Conservation (phyloP, 768 basidiomycete species). For the Termitomyces sp. region DNA sequence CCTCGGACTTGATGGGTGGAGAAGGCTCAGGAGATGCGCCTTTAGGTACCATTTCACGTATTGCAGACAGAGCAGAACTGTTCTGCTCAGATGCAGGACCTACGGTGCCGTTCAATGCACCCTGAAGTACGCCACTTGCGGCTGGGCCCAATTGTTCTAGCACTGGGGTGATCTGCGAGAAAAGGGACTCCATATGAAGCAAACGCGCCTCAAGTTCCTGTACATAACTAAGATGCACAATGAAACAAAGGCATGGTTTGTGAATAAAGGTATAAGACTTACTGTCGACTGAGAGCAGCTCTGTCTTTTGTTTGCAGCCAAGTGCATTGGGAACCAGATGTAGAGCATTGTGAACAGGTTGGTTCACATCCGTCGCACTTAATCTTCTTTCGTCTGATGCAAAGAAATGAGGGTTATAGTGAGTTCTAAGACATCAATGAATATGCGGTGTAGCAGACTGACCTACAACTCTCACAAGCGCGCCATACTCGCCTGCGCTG, state of each 20-base stretch:
- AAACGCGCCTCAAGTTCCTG: conserved; percentile 87
- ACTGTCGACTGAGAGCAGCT: conserved; percentile 88
- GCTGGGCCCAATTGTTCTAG: conserved; percentile 67
- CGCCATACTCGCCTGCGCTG: conserved; percentile 83
- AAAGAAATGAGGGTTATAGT: conserved; percentile 9
- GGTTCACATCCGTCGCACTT: conserved; percentile 90
- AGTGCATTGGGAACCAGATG: conserved; percentile 73
- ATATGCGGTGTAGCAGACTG: conserved; percentile 22
- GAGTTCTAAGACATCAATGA: conserved; percentile 12
- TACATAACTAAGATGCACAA: conserved; percentile 58
- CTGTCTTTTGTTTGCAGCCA: conserved; percentile 92
- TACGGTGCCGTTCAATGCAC: conserved; percentile 25
- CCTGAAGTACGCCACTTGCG: conserved; percentile 33
- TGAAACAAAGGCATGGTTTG: background rate
- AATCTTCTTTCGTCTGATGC: conserved; percentile 80
- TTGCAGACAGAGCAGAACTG: conserved; percentile 29
- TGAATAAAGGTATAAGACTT: conserved; percentile 26
- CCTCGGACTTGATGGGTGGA: conserved; percentile 52
- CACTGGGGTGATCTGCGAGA: conserved; percentile 74
- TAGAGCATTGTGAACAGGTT: conserved; percentile 75
- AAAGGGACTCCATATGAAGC: conserved; percentile 85
- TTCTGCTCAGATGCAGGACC: conserved; percentile 30
- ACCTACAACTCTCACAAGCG: conserved; percentile 89
- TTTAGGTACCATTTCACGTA: conserved; percentile 32
- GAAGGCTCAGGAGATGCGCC: conserved; percentile 30